Evolutionary conservation across 2,329 filamentous ascomycete genomes (phyloP).

Genomic region (Lasiodiplodia hormozganensis): DNA sequence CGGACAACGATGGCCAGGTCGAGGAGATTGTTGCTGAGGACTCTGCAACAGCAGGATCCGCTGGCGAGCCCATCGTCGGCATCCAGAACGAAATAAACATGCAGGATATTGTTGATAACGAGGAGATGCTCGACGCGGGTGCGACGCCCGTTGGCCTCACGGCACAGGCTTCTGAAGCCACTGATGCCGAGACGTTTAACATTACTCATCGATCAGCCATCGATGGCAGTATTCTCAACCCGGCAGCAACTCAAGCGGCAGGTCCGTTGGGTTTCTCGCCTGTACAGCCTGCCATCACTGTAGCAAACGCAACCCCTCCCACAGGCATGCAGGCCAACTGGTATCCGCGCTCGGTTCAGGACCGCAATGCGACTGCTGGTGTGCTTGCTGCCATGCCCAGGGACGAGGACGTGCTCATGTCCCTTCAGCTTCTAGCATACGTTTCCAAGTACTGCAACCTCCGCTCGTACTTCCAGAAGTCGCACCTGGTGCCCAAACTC

Average conservation of each 20-base stretch:
- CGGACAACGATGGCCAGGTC: slow-evolving; percentile 78
- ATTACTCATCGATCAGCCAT: slow-evolving; percentile 86
- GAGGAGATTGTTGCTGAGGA: slow-evolving; percentile 85
- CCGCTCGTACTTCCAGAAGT: slow-evolving; percentile 92
- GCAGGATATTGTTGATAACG: slow-evolving; percentile 83
- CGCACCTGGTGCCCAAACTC: slow-evolving; percentile 89
- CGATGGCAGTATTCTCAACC: slow-evolving; percentile 83
- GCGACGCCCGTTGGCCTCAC: slow-evolving; percentile 76
- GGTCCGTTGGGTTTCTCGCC: slow-evolving; percentile 76
- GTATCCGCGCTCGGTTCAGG: slow-evolving; percentile 79
- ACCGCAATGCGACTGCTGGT: slow-evolving; percentile 72
- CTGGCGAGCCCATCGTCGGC: slow-evolving; percentile 74
- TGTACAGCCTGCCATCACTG: slow-evolving; percentile 69
- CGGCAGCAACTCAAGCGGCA: slow-evolving; percentile 70
- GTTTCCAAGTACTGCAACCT: slow-evolving; percentile 99
- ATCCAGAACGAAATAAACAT: slow-evolving; percentile 85
- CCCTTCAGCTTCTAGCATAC: slow-evolving; percentile 92
- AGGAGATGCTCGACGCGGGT: slow-evolving; percentile 75
- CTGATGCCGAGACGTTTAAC: slow-evolving; percentile 90
- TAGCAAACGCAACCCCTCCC: slow-evolving; percentile 77
- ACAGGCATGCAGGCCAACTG: slow-evolving; percentile 70
- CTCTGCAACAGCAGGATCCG: slow-evolving; percentile 76
- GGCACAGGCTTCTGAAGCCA: slow-evolving; percentile 81
- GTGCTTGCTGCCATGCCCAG: slow-evolving; percentile 91
- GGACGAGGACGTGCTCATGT: slow-evolving; percentile 98